These are phyloP conservation scores for Leccinum obscurum DNA, from an alignment of 768 basidiomycete species.

Conservation along the genomic window DNA sequence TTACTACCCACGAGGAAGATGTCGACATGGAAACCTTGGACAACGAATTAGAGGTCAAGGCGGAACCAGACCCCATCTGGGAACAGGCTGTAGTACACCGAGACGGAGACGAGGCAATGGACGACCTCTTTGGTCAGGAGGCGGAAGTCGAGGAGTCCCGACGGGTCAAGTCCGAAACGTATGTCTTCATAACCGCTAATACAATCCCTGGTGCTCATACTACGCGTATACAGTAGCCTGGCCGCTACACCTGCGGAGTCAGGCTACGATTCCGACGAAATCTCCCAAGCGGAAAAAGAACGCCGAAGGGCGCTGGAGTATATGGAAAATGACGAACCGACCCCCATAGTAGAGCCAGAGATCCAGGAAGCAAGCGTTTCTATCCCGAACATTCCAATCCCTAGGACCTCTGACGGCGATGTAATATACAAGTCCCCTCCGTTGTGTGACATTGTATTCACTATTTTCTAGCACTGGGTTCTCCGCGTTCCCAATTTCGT, in stretches of 20 bases:
- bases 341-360: slow-evolving; percentile 49
- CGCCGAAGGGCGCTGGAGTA: slow-evolving; percentile 75
- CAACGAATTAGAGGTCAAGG: slow-evolving; percentile 16
- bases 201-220: slow-evolving; percentile 20
- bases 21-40: slow-evolving; percentile 41
- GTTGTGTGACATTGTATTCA: slow-evolving; percentile 7
- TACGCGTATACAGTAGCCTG: slow-evolving; percentile 32
- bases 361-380: slow-evolving; percentile 67
- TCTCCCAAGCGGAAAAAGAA: slow-evolving; percentile 59
- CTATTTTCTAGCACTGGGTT: slow-evolving; percentile 67
- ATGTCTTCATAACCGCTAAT: slow-evolving; percentile 8
- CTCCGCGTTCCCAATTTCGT: slow-evolving; percentile 94
- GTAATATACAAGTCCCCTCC: slow-evolving; percentile 45
- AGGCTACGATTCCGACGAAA: slow-evolving; percentile 61
- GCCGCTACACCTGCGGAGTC: slow-evolving; percentile 42
- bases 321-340: slow-evolving; percentile 71
- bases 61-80: slow-evolving; percentile 13
- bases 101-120: slow-evolving; percentile 57
- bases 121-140: slow-evolving; percentile 80
- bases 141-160: slow-evolving; percentile 42
- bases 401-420: slow-evolving; percentile 76
- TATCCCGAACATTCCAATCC: slow-evolving; percentile 86
- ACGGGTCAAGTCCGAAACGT: slow-evolving; percentile 53
- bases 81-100: slow-evolving; percentile 20
- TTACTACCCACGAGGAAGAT: slow-evolving; percentile 31